These are phyloP conservation scores for Helminthosporium solani DNA, from an alignment of 2,329 filamentous ascomycete genomes.

Conservation along the genomic window DNA sequence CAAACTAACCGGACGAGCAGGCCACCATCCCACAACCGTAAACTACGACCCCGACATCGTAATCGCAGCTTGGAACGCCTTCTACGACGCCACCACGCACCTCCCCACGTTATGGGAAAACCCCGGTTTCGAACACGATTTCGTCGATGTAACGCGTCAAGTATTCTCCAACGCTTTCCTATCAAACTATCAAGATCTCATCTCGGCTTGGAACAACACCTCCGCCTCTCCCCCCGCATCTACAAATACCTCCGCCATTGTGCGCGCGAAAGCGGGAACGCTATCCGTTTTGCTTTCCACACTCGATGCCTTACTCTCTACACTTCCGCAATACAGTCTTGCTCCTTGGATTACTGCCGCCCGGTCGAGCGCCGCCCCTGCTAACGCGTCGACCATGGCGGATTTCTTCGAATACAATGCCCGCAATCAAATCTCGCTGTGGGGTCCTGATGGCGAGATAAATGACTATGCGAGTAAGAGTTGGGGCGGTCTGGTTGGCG, in stretches of 20 bases:
- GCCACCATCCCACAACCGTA: conserved; percentile 47
- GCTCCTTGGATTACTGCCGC: conserved; percentile 47
- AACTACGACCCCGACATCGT: conserved; percentile 46
- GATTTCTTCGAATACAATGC: conserved; percentile 44
- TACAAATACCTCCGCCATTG: too few relatives aligned
- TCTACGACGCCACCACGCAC: conserved; percentile 40
- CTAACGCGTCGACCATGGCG: neutral
- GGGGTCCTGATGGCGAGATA: conserved; percentile 52
- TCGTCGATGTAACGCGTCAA: conserved; percentile 54
- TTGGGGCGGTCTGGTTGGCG: conserved; percentile 45
- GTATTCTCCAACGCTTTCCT: conserved; percentile 51
- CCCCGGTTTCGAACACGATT: conserved; percentile 49
- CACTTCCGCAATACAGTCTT: conserved; percentile 48
- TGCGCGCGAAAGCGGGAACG: neutral
- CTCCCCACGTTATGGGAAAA: conserved; percentile 44
- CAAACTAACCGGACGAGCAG: conserved; percentile 43
- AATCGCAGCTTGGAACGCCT: conserved; percentile 43
- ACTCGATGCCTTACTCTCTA: conserved; percentile 47
- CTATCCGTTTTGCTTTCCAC: conserved; percentile 23
- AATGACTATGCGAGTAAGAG: conserved; percentile 54
- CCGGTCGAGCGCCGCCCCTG: too few relatives aligned
- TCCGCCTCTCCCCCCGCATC: too few relatives aligned
- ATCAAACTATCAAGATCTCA: conserved; percentile 41
- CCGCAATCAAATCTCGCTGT: conserved; percentile 53
- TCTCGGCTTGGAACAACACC: conserved; percentile 38